Conservation (phyloP, 257 asterid genomes). For the Leonotis leonurus region DNA sequence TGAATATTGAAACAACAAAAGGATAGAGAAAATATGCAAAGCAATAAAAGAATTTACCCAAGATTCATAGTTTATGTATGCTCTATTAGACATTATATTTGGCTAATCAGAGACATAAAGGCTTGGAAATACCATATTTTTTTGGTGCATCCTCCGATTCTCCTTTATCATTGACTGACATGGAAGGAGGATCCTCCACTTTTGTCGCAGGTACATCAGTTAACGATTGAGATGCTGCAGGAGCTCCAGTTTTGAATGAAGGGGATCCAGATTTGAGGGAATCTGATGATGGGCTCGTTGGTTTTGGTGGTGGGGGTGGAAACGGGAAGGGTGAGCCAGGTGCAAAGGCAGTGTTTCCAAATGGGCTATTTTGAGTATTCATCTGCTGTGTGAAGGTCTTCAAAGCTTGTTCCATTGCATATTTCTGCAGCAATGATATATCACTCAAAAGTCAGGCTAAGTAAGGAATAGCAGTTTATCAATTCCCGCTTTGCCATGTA, state of each 20-base stretch:
- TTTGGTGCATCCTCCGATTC: constrained; percentile 28
- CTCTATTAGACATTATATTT: too few species aligned
- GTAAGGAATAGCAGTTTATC: background rate
- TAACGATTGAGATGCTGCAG: constrained; percentile 45
- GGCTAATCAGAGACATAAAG: constrained; percentile 4
- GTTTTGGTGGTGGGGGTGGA: constrained; percentile 46
- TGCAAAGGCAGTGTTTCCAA: constrained; percentile 47
- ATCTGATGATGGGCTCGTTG: constrained; percentile 37
- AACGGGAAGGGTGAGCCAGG: constrained; percentile 77
- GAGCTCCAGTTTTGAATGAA: constrained; percentile 31
- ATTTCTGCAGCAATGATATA: constrained; percentile 49
- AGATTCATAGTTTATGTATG: background rate
- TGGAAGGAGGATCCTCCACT: constrained; percentile 35
- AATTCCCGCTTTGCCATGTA: background rate
- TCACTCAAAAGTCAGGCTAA: constrained; percentile 2
- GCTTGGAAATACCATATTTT: constrained; percentile 36
- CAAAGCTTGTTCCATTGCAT: constrained; percentile 96
- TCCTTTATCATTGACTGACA: constrained; percentile 20
- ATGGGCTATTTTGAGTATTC: constrained; percentile 65
- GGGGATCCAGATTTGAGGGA: constrained; percentile 36
- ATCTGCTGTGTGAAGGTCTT: constrained; percentile 80
- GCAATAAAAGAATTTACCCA: background rate
- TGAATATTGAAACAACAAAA: background rate
- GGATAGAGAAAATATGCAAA: background rate
- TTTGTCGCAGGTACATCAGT: constrained; percentile 66